Percentiles rank a stretch among this genome's conserved stretches.
phyloP scores from a whole-genome alignment of 2,329 filamentous ascomycete species.

The Knufia petricola region DNA sequence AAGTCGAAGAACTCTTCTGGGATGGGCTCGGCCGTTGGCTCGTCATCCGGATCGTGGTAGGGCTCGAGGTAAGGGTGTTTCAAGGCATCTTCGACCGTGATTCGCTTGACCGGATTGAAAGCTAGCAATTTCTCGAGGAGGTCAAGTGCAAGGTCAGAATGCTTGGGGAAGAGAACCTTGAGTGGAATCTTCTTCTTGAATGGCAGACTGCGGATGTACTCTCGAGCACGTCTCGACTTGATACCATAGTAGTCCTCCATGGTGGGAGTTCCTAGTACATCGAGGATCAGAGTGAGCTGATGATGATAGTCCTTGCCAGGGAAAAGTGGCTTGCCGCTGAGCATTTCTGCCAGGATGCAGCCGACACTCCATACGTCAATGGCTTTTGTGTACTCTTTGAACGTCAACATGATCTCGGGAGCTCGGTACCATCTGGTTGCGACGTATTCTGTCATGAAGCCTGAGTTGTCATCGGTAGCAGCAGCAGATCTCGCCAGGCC shows the following conservation, averaged over 20 bases:
- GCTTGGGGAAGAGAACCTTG: conserved; percentile 95
- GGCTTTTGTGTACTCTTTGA: conserved; percentile 99
- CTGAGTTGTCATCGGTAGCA: conserved; percentile 98
- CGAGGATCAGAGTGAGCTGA: conserved; percentile 91
- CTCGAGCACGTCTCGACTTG: conserved; percentile 91
- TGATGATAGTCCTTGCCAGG: conserved; percentile 99
- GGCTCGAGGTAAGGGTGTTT: conserved; percentile 98
- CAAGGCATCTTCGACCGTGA: conserved; percentile 92
- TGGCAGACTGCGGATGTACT: conserved; percentile 94
- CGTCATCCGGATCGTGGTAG: conserved; percentile 97
- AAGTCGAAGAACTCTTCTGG: conserved; percentile 99
- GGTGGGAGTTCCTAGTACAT: conserved; percentile 92
- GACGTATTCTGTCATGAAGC: conserved; percentile 99
- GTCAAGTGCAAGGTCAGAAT: conserved; percentile 91
- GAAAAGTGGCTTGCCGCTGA: conserved; percentile 95
- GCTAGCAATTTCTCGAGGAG: conserved; percentile 90
- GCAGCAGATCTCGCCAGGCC: conserved; percentile 90
- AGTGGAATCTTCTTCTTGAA: conserved; percentile 99
- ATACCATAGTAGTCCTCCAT: conserved; percentile 99
- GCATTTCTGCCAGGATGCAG: conserved; percentile 96
- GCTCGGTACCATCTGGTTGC: conserved; percentile 98
- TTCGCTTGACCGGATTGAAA: conserved; percentile 97
- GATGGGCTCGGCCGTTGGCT: conserved; percentile 91
- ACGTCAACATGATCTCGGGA: conserved; percentile 99
- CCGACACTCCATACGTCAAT: conserved; percentile 99